Conservation (phyloP, 495 filamentous ascomycete species). For the Neurospora cerealis region DNA sequence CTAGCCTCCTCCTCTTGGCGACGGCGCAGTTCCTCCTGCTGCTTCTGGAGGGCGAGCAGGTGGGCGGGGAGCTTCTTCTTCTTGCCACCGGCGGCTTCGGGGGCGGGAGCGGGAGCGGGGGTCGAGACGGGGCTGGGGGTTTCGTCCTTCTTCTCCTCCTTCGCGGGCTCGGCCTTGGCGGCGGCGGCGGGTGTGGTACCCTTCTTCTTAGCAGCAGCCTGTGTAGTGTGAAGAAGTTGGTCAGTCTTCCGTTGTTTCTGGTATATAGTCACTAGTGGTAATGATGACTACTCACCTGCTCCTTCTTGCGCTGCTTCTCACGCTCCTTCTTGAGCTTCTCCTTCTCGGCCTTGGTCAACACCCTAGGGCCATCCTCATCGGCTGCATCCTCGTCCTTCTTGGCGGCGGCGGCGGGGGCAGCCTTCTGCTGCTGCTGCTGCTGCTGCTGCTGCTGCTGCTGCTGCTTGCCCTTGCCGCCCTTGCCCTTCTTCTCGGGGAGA, state of each 20-base stretch:
- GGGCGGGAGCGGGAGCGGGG: slow-evolving; percentile 28
- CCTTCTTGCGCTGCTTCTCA: slow-evolving; percentile 92
- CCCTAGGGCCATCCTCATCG: slow-evolving; percentile 47
- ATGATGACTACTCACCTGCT: slow-evolving; percentile 47
- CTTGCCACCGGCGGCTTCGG: slow-evolving; percentile 42
- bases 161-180: slow-evolving; percentile 40
- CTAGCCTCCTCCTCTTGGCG: slow-evolving; percentile 69
- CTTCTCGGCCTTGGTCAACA: slow-evolving; percentile 93
- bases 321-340: slow-evolving; percentile 91
- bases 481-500: slow-evolving; percentile 83
- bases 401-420: slow-evolving; percentile 38
- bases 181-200: slow-evolving; percentile 38
- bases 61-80: slow-evolving; percentile 90
- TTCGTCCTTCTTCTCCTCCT: slow-evolving; percentile 36
- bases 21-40: slow-evolving; percentile 73
- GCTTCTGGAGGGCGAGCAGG: slow-evolving; percentile 74
- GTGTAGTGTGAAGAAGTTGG: not conserved
- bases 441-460: no score
- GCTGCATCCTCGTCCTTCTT: slow-evolving; percentile 36
- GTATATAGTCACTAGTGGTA: not conserved
- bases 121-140: slow-evolving; percentile 16
- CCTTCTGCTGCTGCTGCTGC: slow-evolving; percentile 71
- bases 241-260: not conserved
- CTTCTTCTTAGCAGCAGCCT: slow-evolving; percentile 66
- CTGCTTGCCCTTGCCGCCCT: slow-evolving; percentile 87